phyloP scores from a whole-genome alignment of 225 moss, liverwort and hornwort species.

The Sphagnum tenellum region DNA sequence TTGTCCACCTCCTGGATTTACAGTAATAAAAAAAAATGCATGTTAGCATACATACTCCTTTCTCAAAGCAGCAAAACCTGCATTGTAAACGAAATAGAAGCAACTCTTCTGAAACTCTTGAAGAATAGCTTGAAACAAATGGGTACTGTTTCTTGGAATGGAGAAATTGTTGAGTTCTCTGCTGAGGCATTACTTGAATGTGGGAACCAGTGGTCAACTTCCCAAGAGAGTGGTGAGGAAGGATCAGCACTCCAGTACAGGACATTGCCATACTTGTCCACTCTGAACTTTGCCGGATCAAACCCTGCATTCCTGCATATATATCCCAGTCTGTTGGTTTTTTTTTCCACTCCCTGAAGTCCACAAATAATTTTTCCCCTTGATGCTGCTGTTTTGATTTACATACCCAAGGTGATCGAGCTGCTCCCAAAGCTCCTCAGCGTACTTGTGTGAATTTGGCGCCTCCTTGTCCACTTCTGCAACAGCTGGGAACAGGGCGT shows the following conservation, averaged over 20 bases:
- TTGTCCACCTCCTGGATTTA: slow-evolving; percentile 44
- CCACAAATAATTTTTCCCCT: too few species aligned
- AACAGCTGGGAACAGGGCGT: slow-evolving; percentile 36
- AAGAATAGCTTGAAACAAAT: neutral
- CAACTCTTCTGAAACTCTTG: neutral
- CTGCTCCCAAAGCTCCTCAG: slow-evolving; percentile 63
- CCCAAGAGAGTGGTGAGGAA: slow-evolving; percentile 55
- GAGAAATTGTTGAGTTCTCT: too few species aligned
- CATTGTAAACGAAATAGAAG: too few species aligned
- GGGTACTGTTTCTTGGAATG: too few species aligned
- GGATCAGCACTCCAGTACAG: slow-evolving; percentile 62
- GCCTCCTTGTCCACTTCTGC: slow-evolving; percentile 48
- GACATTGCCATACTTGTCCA: slow-evolving; percentile 54
- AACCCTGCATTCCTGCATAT: slow-evolving; percentile 55
- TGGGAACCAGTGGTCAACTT: slow-evolving; percentile 65
- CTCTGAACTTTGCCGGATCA: slow-evolving; percentile 59
- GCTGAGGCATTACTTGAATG: slow-evolving; percentile 32
- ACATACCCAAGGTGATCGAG: slow-evolving; percentile 60
- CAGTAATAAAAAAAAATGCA: too few species aligned
- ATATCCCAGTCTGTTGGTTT: too few species aligned
- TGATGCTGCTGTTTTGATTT: neutral
- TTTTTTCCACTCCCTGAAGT: too few species aligned
- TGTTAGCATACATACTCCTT: too few species aligned
- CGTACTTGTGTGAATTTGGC: slow-evolving; percentile 47
- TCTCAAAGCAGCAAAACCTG: too few species aligned